Percentiles rank a stretch among this genome's conserved stretches.
Evolutionary conservation across 1,284 basidiomycete species (phyloP).

Genomic region (Apiotrichum sp.): DNA sequence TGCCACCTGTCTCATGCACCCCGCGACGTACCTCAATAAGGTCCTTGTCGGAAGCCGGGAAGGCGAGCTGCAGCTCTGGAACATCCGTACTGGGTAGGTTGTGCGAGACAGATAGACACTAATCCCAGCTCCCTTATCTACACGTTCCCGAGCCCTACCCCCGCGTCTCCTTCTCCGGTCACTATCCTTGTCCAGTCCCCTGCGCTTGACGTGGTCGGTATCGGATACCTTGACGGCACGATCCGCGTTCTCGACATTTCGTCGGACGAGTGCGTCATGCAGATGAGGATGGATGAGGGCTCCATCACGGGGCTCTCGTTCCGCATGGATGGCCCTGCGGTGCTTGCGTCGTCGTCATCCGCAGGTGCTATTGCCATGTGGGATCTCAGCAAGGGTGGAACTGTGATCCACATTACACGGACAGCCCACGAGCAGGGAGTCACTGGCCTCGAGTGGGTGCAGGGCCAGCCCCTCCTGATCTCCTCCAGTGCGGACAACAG

Average conservation of each 20-base stretch:
- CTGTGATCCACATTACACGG: slow-evolving; percentile 71
- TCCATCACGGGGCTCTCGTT: slow-evolving; percentile 72
- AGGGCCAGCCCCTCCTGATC: slow-evolving; percentile 80
- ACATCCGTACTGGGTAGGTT: slow-evolving; percentile 72
- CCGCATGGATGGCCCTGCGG: slow-evolving; percentile 78
- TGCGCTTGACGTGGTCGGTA: slow-evolving; percentile 88
- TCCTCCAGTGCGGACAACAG: slow-evolving; percentile 88
- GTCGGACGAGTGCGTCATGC: slow-evolving; percentile 79
- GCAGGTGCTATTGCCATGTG: slow-evolving; percentile 80
- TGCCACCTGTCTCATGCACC: slow-evolving; percentile 79
- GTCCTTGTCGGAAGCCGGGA: slow-evolving; percentile 75
- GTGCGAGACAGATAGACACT: not conserved
- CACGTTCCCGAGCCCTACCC: slow-evolving; percentile 46
- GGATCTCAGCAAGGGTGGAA: slow-evolving; percentile 77
- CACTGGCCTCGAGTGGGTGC: slow-evolving; percentile 76
- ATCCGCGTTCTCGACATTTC: slow-evolving; percentile 85
- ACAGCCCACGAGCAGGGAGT: slow-evolving; percentile 82
- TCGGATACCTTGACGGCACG: slow-evolving; percentile 82
- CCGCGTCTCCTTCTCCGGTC: slow-evolving; percentile 52
- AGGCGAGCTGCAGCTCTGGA: slow-evolving; percentile 89
- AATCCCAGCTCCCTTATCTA: slow-evolving; percentile 48
- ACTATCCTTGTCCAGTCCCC: slow-evolving; percentile 83
- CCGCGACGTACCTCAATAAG: slow-evolving; percentile 96
- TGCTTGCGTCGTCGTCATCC: slow-evolving; percentile 80
- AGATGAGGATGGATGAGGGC: slow-evolving; percentile 76